A percentile compares a stretch with the other conserved stretches of the same genome.
These are phyloP conservation scores for Grigorovia jiainica DNA, from an alignment of 805 yeast genomes.

Conservation along the genomic window DNA sequence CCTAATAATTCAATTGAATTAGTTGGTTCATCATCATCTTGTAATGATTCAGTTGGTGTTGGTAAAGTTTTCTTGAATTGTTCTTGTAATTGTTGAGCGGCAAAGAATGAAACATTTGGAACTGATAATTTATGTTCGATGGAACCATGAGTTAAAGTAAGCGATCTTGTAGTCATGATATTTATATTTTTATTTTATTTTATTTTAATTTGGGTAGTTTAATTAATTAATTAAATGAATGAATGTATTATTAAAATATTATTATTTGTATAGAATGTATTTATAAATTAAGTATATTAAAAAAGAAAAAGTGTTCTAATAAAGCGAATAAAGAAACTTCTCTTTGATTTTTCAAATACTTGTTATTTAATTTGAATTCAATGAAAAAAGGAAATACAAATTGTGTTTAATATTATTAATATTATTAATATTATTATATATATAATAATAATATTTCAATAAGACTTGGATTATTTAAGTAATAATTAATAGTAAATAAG, in stretches of 20 bases:
- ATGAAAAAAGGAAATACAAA: no score
- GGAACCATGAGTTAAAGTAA: conserved; percentile 73
- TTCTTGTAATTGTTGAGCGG: conserved; percentile 79
- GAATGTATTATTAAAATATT: neutral
- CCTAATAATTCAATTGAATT: conserved; percentile 79
- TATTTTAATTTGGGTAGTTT: neutral
- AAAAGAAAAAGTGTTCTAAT: no score
- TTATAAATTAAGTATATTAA: neutral
- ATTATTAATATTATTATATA: no score
- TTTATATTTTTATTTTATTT: neutral
- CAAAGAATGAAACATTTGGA: conserved; percentile 70
- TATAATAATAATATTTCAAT: no score
- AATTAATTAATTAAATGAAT: neutral
- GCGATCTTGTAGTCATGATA: conserved; percentile 53
- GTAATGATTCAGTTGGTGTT: conserved; percentile 71
- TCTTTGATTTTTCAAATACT: no score
- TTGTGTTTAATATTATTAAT: no score
- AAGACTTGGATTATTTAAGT: no score
- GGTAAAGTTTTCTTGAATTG: conserved; percentile 75
- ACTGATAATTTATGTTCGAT: conserved; percentile 83
- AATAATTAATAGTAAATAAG: no score
- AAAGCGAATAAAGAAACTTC: no score
- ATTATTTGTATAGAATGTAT: neutral
- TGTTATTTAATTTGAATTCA: no score
- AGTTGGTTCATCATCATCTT: conserved; percentile 80